Evolutionary conservation across 2,329 filamentous ascomycete species (phyloP), one percentile per base, ranked within the genome.

Genomic region (Mycosphaerella sp.): DNA sequence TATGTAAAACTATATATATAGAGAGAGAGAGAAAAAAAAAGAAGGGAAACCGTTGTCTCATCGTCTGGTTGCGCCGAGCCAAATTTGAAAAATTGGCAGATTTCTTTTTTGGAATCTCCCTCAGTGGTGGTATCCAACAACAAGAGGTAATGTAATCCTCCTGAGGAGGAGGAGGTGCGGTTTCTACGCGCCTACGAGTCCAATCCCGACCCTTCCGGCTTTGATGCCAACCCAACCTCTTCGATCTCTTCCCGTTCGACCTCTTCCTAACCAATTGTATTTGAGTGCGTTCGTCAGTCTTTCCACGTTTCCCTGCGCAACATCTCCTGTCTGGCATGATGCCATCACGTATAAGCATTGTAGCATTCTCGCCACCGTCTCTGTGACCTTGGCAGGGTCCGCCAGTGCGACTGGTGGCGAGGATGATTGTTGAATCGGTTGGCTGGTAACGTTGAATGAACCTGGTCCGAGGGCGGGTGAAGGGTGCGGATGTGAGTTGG

Each of bases 341-440:
- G 88, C 87, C 17, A 98, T 75, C 6, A 98, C 89, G 66, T 86
- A 91, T 70, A 97, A 85, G 69, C 93, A 98, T 73, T 98, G 93
- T 57, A 98, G 75, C 88, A 98, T 95, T 44, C 91, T 78, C 0
- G 89, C 93, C 0, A 96, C 90, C 60, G 91, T 95, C 61, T 97
- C 90, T 0, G 93, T 95, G 48, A 97, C 82, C 64, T 93, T 82
- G 66, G 88, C 86, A 12, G 64, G 62, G 46, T 65, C 64, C 18
- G 58, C 54, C 28, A 60, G 50, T 6, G 51, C 37, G n/a, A 56
- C 54, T 21, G 56, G 53, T 28, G 56, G 59, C 36, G 52, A 54
- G 21, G 61, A 59, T 6, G 58, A 59, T 34, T 50, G 14, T 44
- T 58, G 52, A 14, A n/a, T 8, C 10, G 55, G 60, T 34, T 58